Conservation (phyloP, 768 basidiomycete genomes). For the Lactifluus hygrophoroides region DNA sequence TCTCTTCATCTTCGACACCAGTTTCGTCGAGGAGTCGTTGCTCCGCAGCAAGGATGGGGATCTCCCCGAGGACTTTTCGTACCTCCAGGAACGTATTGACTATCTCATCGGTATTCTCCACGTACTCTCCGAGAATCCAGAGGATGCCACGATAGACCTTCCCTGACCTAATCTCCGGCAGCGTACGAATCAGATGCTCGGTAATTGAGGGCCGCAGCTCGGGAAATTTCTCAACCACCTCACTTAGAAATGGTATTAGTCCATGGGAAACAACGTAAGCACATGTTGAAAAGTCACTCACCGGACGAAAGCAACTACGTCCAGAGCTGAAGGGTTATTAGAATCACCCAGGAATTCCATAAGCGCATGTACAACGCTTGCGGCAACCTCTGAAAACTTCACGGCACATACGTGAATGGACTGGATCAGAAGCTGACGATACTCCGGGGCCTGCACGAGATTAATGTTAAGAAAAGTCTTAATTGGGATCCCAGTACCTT, state of each 20-base stretch:
- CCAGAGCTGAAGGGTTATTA: slow-evolving; percentile 89
- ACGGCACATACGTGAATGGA: slow-evolving; percentile 95
- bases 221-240: slow-evolving; percentile 98
- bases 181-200: slow-evolving; percentile 73
- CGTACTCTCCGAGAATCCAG: slow-evolving; percentile 99
- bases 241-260: slow-evolving; percentile 34
- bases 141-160: slow-evolving; percentile 95
- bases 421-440: slow-evolving; percentile 92
- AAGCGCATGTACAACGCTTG: slow-evolving; percentile 86
- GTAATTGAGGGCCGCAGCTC: slow-evolving; percentile 72
- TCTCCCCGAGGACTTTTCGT: slow-evolving; percentile 83
- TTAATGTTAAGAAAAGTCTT: neutral
- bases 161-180: slow-evolving; percentile 86
- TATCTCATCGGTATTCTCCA: slow-evolving; percentile 58
- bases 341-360: slow-evolving; percentile 95
- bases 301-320: slow-evolving; percentile 84
- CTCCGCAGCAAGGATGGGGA: slow-evolving; percentile 93
- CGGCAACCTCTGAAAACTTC: slow-evolving; percentile 94
- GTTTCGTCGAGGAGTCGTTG: slow-evolving; percentile 75
- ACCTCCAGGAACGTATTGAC: slow-evolving; percentile 67
- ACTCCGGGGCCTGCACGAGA: slow-evolving; percentile 69
- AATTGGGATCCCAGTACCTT: slow-evolving; percentile 45
- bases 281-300: slow-evolving; percentile 21
- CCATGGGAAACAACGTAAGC: neutral
- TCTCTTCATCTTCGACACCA: slow-evolving; percentile 44